phyloP scores from a whole-genome alignment of 495 filamentous ascomycete species.

The Neurospora sp. region DNA sequence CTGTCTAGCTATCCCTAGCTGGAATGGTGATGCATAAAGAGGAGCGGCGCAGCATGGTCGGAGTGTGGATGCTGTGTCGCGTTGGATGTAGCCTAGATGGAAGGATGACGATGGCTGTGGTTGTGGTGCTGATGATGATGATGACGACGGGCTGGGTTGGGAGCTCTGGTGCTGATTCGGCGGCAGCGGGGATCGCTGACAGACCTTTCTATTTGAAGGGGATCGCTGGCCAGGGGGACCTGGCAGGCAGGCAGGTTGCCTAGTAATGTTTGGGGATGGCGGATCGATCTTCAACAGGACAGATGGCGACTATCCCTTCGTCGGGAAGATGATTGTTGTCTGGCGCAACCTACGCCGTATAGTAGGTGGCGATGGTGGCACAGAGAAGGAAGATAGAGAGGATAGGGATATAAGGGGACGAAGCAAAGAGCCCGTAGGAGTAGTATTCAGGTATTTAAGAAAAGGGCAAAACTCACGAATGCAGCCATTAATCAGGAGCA shows the following conservation, averaged over 20 bases:
- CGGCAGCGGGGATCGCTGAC: not conserved
- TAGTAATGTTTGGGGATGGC: not conserved
- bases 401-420: not conserved
- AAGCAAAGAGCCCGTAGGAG: constrained; percentile 2
- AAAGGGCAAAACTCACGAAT: constrained; percentile 28
- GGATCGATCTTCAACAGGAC: not conserved
- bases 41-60: constrained; percentile 3
- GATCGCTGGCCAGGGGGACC: not conserved
- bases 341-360: not conserved
- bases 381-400: not conserved
- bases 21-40: not conserved
- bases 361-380: not conserved
- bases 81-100: not conserved
- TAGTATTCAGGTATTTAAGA: constrained; percentile 21
- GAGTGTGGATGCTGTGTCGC: not conserved
- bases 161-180: not conserved
- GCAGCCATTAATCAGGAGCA: constrained; percentile 32
- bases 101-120: not conserved
- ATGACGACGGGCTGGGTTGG: not conserved
- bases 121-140: not conserved
- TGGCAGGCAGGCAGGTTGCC: not conserved
- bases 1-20: constrained; percentile 3
- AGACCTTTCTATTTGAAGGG: not conserved
- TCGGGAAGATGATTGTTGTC: not conserved
- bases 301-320: not conserved